phyloP scores from a whole-genome alignment of 2,329 filamentous ascomycete species.

The Pyricularia pennisetigena region DNA sequence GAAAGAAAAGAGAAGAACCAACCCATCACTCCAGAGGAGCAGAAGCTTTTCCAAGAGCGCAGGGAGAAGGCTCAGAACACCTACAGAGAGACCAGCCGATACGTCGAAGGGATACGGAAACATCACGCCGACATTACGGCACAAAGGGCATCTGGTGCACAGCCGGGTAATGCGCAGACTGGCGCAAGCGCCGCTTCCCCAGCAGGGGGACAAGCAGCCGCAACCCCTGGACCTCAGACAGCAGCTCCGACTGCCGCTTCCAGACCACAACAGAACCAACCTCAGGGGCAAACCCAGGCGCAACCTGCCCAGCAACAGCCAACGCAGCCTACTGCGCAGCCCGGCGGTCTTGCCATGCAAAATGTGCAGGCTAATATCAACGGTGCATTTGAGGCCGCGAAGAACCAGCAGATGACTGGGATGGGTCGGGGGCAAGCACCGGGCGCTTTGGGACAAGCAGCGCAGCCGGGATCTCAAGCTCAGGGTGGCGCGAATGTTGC shows the following conservation, averaged over 20 bases:
- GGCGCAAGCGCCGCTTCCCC: background rate
- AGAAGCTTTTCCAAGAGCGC: constrained; percentile 31
- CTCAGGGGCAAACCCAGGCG: constrained; percentile 1
- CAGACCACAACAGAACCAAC: constrained; percentile 6
- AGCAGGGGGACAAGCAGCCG: constrained; percentile 3
- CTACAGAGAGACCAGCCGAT: constrained; percentile 35
- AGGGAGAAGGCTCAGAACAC: constrained; percentile 33
- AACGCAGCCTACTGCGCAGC: constrained; percentile 16
- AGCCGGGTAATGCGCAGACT: constrained; percentile 5
- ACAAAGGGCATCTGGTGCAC: constrained; percentile 11
- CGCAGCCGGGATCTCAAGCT: constrained; percentile 15
- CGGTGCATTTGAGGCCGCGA: constrained; percentile 34
- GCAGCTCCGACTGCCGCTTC: constrained; percentile 2
- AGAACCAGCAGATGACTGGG: constrained; percentile 27
- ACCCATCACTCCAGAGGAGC: constrained; percentile 35
- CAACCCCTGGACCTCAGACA: constrained; percentile 5
- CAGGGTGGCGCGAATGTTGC: constrained; percentile 9
- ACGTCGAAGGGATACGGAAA: constrained; percentile 36
- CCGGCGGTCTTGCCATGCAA: constrained; percentile 18
- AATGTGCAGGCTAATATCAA: constrained; percentile 28
- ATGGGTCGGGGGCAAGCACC: constrained; percentile 13
- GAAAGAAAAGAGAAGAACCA: constrained; percentile 32
- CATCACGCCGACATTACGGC: constrained; percentile 26
- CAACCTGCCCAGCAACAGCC: constrained; percentile 9
- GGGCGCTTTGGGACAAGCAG: constrained; percentile 13